Base-by-base conservation (phyloP, 2,329 filamentous ascomycete genomes). In the Chalaropsis thielavioides region DNA sequence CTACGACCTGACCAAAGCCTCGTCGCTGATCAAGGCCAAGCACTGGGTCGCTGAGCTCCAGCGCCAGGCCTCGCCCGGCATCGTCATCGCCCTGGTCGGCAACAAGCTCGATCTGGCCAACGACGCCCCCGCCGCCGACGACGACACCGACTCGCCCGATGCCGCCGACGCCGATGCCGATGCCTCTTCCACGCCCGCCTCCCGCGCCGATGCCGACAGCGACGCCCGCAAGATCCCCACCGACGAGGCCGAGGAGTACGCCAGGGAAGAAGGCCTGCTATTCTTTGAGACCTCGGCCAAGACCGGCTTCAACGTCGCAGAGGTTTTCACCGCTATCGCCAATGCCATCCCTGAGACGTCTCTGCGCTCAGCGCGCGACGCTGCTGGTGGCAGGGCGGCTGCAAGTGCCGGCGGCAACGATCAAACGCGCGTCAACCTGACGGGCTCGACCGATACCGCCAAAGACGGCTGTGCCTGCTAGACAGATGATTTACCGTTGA, bases 251-350 rank as follows among this genome's bases (percentile, higher is more conserved):
- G 90, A 91, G 78, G 80, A 85, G 64, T 99, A 97, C 76, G 94
- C 94, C 7, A 92, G 97, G 70, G 92, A 97, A 76, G 94, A 99
- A 76, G 85, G 87, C 64, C 78, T 99, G 69, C 76, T 99, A 69
- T 99, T 99, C 79, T 97, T 96, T 75, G 94, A 99, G 80, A 99
- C 94, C 17, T 95, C 90, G 74, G 94, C 94, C 60, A 99, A 99
- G 85, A 94, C 90, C 3, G 94, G 94, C 31, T 83, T 88, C 73
- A 96, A 96, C 74, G 94, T 99, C 46, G 85, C 88, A 63, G 92
- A 96, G 71, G 94, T 99, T 40, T 99, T 99, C 74, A 96, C 92
- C 58, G 94, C 94, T 40, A 99, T 99, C 73, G 94, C 94, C 67
- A 97, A 97, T 73, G 91, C 92, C 49, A 99, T 99, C 71, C 94